Base-by-base conservation (phyloP, 352 stramenopile species). In the Pythium aquatile region DNA sequence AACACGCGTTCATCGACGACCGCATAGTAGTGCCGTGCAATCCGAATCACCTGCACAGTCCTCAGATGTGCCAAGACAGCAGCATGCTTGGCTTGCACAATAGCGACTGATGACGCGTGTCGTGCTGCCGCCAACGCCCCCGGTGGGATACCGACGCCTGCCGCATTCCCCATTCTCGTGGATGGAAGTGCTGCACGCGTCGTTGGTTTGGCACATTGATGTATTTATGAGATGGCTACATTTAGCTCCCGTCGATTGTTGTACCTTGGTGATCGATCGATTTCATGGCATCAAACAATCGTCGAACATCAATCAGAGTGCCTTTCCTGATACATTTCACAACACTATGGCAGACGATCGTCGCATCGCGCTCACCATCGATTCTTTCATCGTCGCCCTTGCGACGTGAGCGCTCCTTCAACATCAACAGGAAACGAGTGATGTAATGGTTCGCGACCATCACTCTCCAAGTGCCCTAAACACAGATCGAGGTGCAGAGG, bases 1-100 rank as follows among this genome's bases (percentile, higher is more conserved):
- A 88, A 44, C 49, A 88, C 77, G 46, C 69, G 78, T 52, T 90
- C 75, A 51, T 90, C 79, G 29, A 87, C 74, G 2, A 88, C 65
- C 0, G 70, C 63, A 54, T 87, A 84, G 65, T 73, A 86, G 17
- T 58, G 70, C 29, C 78, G 61, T 0, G 76, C 76, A 10, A 78
- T 72, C 17, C 67, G 75, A 29, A 76, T 63, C 17, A 80, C 66
- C 5, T 72, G 74, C 26, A 68, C 55, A 2, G 79, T 58, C 3
- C 69, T 68, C 9, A 77, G 54, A 8, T 85, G 71, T 9, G 79
- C 74, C 7, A 75, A 57, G 0, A 76, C 63, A 26, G 61, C 70
- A 0, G 67, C 73, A 3, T 75, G 72, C 40, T 56, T 59, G 0
- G 76, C 69, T 2, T 77, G 75, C 5, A 70, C 54, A 24, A 79